These are phyloP conservation scores for Xanthoconium separans DNA, from an alignment of 1,284 basidiomycete species.

Conservation along the genomic window DNA sequence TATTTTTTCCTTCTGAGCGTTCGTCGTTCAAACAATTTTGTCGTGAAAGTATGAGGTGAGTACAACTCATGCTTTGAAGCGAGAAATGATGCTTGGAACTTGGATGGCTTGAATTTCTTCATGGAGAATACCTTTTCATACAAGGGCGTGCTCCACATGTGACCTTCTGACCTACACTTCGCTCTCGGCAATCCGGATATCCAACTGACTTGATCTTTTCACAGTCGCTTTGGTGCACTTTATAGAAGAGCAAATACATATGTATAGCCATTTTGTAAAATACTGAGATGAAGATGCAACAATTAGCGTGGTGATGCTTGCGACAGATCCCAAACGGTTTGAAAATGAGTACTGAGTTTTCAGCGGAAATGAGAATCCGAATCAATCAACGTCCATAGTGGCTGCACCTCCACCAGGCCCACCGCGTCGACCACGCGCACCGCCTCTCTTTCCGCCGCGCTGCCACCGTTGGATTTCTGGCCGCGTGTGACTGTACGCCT, in stretches of 20 bases:
- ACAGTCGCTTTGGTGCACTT: too few relatives aligned
- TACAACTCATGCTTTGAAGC: slow-evolving; percentile 10
- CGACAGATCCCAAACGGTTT: slow-evolving; percentile 17
- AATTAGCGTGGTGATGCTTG: slow-evolving; percentile 15
- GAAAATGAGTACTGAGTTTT: slow-evolving; percentile 10
- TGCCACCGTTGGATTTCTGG: slow-evolving; percentile 29
- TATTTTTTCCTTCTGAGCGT: slow-evolving; percentile 39
- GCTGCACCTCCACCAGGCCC: slow-evolving; percentile 39
- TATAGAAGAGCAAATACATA: slow-evolving; percentile 17
- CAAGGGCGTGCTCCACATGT: slow-evolving; percentile 72
- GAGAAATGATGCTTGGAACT: slow-evolving; percentile 48
- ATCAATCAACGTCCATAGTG: slow-evolving; percentile 36
- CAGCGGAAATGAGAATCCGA: not conserved
- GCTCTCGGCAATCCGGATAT: not conserved
- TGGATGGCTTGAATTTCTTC: slow-evolving; percentile 79
- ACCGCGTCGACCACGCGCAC: slow-evolving; percentile 29
- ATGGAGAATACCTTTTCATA: slow-evolving; percentile 66
- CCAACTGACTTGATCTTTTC: slow-evolving; percentile 12
- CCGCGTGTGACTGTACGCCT: slow-evolving; percentile 46
- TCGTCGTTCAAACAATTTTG: slow-evolving; percentile 39
- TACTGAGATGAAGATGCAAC: slow-evolving; percentile 26
- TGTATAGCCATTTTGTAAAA: slow-evolving; percentile 15
- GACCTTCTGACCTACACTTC: slow-evolving; percentile 56
- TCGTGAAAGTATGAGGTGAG: slow-evolving; percentile 34
- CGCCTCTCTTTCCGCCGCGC: slow-evolving; percentile 32